Base-by-base conservation (phyloP, 176 grass and related monocot genomes). In the Neostapfia colusana region DNA sequence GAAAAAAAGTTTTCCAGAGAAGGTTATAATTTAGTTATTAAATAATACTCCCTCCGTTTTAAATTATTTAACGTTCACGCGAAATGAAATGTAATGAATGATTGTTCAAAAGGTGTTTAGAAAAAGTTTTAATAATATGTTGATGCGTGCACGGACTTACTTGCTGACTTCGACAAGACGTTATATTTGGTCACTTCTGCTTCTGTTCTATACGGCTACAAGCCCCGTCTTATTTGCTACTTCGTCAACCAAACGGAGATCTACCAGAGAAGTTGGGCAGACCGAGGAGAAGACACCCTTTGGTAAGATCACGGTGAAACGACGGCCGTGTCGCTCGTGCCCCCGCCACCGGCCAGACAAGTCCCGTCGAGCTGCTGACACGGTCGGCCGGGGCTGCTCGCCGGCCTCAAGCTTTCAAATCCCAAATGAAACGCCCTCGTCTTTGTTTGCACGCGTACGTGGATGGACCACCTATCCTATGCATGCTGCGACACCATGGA, bases 291-390 rank as follows among this genome's bases (percentile, higher is more conserved):
- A 38, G 54, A 61, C 72, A 34, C 41, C 25, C 57, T 63, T 45
- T 63, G 58, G 75, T 79, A 58, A 73, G 69, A 75, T 76, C 54
- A 75, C 6, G 24, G 37, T 1, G 72, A 81, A 37, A 86, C 42
- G 84, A 76, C 44, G 65, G 72, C 43, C 24, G n/a, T 85, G 84
- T 86, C 77, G 72, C 44, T 64, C 77, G 72, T 76, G 78, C 42
- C 15, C 63, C 70, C 75, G 9, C 48, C 68, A 79, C 58, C 59
- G 10, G 61, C 48, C 27, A 58, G 83, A 81, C 78, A 70, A 67
- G 77, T 81, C 70, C 71, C 27, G 10, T 89, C 79, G 56, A 87
- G 49, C 70, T 64, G 25, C 77, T 85, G 72, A 37, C 45, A 42
- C 66, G 75, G 63, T 82, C 76, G 63, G 75, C 57, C 17, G 15